These are phyloP conservation scores for Periconia digitata DNA, from an alignment of 2,329 filamentous ascomycete genomes.

Conservation along the genomic window DNA sequence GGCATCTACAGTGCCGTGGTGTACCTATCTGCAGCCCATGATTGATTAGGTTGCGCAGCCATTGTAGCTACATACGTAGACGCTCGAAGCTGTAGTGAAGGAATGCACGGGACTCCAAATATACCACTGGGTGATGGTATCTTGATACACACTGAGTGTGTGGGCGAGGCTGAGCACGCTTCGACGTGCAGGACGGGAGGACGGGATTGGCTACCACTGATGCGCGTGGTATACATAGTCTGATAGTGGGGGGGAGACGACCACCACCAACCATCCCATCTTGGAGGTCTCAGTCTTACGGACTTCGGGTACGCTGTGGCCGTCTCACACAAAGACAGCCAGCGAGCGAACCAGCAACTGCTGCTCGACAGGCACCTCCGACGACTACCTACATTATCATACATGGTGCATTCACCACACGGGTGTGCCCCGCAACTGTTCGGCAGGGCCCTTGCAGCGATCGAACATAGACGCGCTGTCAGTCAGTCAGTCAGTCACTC, in stretches of 20 bases:
- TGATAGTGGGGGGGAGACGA: background rate
- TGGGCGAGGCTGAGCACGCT: background rate
- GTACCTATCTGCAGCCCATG: background rate
- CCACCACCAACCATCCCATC: background rate
- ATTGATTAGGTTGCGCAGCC: background rate
- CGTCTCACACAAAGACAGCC: too few relatives aligned
- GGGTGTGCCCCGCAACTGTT: background rate
- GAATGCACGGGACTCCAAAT: too few relatives aligned
- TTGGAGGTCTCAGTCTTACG: background rate
- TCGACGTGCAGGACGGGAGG: background rate
- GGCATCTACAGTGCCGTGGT: background rate
- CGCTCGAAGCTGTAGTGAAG: too few relatives aligned
- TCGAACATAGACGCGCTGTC: background rate
- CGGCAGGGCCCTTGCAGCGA: conserved; percentile 1
- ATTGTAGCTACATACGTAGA: too few relatives aligned
- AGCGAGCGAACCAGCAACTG: too few relatives aligned
- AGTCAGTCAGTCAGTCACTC: background rate
- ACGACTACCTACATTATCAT: background rate
- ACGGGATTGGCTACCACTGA: background rate
- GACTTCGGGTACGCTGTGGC: too few relatives aligned
- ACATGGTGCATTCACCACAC: background rate
- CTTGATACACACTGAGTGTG: background rate
- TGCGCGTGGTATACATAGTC: background rate
- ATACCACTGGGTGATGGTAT: background rate
- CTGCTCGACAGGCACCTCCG: too few relatives aligned